Evolutionary conservation across 2,329 filamentous ascomycete genomes (phyloP).

Genomic region (Aschersonia sp.): DNA sequence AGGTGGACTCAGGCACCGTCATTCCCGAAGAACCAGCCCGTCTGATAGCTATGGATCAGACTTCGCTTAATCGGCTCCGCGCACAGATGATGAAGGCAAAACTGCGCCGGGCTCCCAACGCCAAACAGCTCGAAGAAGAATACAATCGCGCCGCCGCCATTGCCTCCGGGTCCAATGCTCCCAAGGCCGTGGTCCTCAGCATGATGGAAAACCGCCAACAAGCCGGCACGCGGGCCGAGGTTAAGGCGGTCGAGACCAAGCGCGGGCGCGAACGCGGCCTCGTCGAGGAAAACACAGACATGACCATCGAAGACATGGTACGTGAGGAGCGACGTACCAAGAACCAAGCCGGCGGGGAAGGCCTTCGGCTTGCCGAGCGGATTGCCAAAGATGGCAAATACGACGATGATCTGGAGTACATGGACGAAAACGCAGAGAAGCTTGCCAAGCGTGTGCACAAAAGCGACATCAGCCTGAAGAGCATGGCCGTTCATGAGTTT

Average conservation of each 20-base stretch:
- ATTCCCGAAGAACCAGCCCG: conserved; percentile 34
- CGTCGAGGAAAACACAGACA: conserved; percentile 85
- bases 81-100: conserved; percentile 96
- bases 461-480: conserved; percentile 76
- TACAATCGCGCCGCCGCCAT: conserved; percentile 64
- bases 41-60: conserved; percentile 48
- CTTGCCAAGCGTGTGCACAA: conserved; percentile 79
- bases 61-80: conserved; percentile 73
- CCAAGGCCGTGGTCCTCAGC: conserved; percentile 56
- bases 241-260: conserved; percentile 63
- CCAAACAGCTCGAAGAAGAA: conserved; percentile 61
- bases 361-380: conserved; percentile 69
- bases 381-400: conserved; percentile 91
- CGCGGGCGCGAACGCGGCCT: conserved; percentile 71
- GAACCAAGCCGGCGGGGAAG: conserved; percentile 64
- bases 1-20: conserved; percentile 31
- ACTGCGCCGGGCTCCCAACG: conserved; percentile 62
- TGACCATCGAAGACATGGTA: conserved; percentile 95
- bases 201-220: conserved; percentile 85
- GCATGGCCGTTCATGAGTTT: conserved; percentile 73
- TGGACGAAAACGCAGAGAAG: conserved; percentile 90
- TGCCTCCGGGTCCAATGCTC: conserved; percentile 39
- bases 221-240: conserved; percentile 58
- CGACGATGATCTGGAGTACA: conserved; percentile 84
- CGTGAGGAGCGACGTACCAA: conserved; percentile 81